Conservation (phyloP, 2,329 filamentous ascomycete species). For the Orbilia blumenaviensis region DNA sequence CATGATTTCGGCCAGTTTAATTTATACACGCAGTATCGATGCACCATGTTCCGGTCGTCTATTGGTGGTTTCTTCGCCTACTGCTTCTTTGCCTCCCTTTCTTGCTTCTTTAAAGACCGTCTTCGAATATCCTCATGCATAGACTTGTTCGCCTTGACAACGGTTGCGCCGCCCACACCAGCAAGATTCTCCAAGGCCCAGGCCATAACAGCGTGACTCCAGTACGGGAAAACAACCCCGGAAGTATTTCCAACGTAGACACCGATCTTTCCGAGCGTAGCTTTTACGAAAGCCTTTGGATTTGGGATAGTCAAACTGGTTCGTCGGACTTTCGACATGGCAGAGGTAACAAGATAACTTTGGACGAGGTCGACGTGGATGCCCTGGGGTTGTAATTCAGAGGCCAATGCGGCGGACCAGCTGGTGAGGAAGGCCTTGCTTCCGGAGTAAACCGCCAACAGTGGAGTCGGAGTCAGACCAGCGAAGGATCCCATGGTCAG, state of each 20-base stretch:
- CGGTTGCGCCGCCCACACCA: conserved; percentile 68
- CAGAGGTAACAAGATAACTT: conserved; percentile 90
- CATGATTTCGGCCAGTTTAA: too few species aligned
- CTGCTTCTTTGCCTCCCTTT: conserved; percentile 78
- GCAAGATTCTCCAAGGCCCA: conserved; percentile 75
- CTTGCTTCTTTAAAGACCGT: conserved; percentile 83
- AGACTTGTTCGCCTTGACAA: conserved; percentile 70
- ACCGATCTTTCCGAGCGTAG: conserved; percentile 82
- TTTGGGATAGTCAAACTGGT: conserved; percentile 80
- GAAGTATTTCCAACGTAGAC: conserved; percentile 66
- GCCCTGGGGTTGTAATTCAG: conserved; percentile 80
- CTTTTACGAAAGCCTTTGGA: conserved; percentile 81
- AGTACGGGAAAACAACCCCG: conserved; percentile 86
- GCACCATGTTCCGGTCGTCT: neutral
- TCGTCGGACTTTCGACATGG: conserved; percentile 95
- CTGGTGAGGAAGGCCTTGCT: conserved; percentile 98
- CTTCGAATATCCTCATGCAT: conserved; percentile 87
- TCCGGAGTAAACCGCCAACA: conserved; percentile 94
- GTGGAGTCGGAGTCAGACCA: conserved; percentile 88
- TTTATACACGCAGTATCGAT: neutral
- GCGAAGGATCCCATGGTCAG: conserved; percentile 98
- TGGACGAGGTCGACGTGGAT: conserved; percentile 91
- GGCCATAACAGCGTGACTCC: conserved; percentile 88
- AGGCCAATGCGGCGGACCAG: conserved; percentile 86
- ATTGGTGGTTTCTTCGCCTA: neutral